phyloP scores from a whole-genome alignment of 2,329 filamentous ascomycete genomes.

The Ceratocystis variospora region DNA sequence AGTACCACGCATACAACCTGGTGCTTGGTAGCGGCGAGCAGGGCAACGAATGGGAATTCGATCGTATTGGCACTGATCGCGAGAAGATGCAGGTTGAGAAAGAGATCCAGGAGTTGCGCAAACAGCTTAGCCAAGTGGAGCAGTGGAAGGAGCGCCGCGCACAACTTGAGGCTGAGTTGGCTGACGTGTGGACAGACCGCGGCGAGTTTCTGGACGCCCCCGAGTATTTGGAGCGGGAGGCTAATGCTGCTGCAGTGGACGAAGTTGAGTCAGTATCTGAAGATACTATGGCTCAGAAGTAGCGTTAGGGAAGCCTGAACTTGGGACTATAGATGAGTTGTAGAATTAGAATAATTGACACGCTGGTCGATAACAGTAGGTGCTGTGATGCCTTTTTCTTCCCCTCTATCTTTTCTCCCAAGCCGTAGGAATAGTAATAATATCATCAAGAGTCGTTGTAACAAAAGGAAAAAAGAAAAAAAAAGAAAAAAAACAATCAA shows the following conservation, averaged over 20 bases:
- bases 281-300: background rate
- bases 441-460: too few relatives aligned
- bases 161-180: constrained; percentile 74
- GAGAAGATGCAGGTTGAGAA: constrained; percentile 91
- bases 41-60: constrained; percentile 82
- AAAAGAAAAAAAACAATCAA: background rate
- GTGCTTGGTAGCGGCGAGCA: constrained; percentile 66
- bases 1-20: constrained; percentile 88
- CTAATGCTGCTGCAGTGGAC: constrained; percentile 5
- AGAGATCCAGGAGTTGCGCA: constrained; percentile 72
- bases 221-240: constrained; percentile 28
- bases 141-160: constrained; percentile 64
- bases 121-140: constrained; percentile 67
- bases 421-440: too few relatives aligned
- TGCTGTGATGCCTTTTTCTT: too few relatives aligned
- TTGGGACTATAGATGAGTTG: background rate
- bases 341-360: background rate
- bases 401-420: too few relatives aligned
- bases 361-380: too few relatives aligned
- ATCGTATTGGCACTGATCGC: constrained; percentile 81
- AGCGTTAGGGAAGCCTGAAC: background rate
- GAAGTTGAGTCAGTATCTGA: constrained; percentile 1
- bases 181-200: constrained; percentile 44
- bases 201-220: constrained; percentile 37
- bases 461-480: too few relatives aligned